phyloP scores from a whole-genome alignment of 495 filamentous ascomycete species.

The Aspergillus diversus region DNA sequence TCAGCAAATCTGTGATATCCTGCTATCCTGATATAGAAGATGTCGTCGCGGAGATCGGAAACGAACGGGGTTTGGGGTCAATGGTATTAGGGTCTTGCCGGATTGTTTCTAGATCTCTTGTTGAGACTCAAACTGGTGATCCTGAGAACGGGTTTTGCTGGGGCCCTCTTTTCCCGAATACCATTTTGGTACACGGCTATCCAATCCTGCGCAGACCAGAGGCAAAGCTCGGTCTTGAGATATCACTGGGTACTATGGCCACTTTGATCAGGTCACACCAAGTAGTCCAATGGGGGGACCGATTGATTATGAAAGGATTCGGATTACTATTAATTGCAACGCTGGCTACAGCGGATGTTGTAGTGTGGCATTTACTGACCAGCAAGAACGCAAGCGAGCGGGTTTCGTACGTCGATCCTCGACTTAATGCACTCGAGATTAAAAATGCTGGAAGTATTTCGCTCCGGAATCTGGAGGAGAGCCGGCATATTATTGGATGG shows the following conservation, averaged over 20 bases:
- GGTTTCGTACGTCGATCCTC: conserved; percentile 9
- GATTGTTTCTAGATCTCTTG: neutral
- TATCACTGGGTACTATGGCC: neutral
- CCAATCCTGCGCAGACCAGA: conserved; percentile 3
- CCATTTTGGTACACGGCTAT: neutral
- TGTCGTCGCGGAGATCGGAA: no score
- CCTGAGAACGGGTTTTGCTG: neutral
- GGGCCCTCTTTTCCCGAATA: conserved; percentile 1
- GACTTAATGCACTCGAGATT: neutral
- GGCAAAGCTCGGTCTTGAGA: conserved; percentile 2
- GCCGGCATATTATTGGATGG: conserved; percentile 10
- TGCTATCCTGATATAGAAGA: neutral
- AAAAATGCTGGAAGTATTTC: neutral
- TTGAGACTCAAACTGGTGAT: neutral
- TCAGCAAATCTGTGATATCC: neutral
- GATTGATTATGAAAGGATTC: conserved; percentile 8
- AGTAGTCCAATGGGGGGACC: neutral
- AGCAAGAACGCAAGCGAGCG: neutral
- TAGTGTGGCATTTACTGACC: conserved; percentile 3
- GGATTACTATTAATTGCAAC: neutral
- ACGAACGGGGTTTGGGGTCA: neutral
- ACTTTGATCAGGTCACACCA: neutral
- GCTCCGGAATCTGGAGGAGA: neutral
- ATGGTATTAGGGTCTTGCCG: neutral
- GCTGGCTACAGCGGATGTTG: neutral